Conservation (phyloP, 208 protist genomes). For the Acanthamoeba royreba region DNA sequence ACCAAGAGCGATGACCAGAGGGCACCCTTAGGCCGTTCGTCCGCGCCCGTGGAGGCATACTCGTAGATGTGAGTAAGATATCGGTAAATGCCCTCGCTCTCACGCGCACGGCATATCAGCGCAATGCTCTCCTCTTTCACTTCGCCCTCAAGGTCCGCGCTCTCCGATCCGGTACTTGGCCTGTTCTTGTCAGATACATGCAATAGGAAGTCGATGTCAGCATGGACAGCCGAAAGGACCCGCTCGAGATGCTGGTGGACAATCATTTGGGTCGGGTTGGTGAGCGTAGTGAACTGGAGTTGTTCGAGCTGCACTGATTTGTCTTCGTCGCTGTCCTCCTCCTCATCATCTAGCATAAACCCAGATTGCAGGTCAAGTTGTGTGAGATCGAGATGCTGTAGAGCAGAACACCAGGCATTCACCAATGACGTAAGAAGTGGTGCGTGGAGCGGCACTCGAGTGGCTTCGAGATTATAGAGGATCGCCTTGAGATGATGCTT, state of each 20-base stretch:
- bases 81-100: background rate
- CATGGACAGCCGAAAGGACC: background rate
- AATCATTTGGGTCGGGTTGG: background rate
- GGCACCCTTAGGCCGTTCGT: background rate
- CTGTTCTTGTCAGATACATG: background rate
- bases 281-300: background rate
- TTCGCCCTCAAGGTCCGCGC: too few relatives aligned
- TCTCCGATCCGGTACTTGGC: too few relatives aligned
- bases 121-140: too few relatives aligned
- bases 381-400: too few relatives aligned
- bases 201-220: background rate
- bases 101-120: background rate
- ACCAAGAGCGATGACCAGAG: background rate
- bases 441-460: background rate
- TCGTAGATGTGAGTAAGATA: background rate
- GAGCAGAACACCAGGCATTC: background rate
- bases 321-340: background rate
- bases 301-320: background rate
- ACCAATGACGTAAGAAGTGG: background rate
- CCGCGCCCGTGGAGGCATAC: background rate
- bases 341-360: background rate
- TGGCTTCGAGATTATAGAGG: background rate
- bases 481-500: slow-evolving; percentile 1
- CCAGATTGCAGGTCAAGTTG: too few relatives aligned
- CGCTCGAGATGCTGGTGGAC: background rate